Evolutionary conservation across 306 rosid species (phyloP).

Genomic region (Hippophae tibetana): DNA sequence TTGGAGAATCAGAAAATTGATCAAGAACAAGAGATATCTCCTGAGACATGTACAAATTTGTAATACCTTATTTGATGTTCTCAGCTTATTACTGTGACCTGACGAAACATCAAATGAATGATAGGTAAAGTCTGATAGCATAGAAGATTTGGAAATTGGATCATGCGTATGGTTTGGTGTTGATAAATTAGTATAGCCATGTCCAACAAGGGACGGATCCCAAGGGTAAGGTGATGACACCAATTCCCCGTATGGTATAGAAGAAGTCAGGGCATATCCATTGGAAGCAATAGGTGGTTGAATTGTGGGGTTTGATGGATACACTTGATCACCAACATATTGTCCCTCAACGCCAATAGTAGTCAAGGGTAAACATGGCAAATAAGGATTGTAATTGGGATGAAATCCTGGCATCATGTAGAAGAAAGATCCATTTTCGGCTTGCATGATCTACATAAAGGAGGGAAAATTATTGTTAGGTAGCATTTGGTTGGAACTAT

Average conservation of each 20-base stretch:
- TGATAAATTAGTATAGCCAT: constrained; percentile 34
- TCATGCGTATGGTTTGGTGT: constrained; percentile 30
- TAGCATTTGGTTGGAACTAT: neutral
- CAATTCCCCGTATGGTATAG: constrained; percentile 37
- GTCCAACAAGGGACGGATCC: constrained; percentile 38
- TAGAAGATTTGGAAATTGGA: constrained; percentile 26
- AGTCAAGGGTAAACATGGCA: constrained; percentile 39
- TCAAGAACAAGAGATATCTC: constrained; percentile 5
- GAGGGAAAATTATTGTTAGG: constrained; percentile 22
- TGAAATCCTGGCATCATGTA: constrained; percentile 67
- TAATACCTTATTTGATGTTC: constrained; percentile 49
- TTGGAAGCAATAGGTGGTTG: constrained; percentile 44
- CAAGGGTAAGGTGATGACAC: constrained; percentile 37
- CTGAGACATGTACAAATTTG: constrained; percentile 3
- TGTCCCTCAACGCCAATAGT: constrained; percentile 49
- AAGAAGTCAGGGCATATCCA: constrained; percentile 38
- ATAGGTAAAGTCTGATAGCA: constrained; percentile 23
- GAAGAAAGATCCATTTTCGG: constrained; percentile 73
- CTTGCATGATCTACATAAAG: constrained; percentile 68
- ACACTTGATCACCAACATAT: constrained; percentile 46
- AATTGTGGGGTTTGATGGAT: constrained; percentile 39
- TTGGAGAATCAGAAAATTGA: constrained; percentile 9
- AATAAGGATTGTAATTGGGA: constrained; percentile 41
- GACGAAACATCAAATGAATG: constrained; percentile 32
- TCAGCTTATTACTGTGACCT: constrained; percentile 39